These are phyloP conservation scores for Miscanthus lutarioriparius DNA, from an alignment of 176 grass and related monocot genomes.

Conservation along the genomic window DNA sequence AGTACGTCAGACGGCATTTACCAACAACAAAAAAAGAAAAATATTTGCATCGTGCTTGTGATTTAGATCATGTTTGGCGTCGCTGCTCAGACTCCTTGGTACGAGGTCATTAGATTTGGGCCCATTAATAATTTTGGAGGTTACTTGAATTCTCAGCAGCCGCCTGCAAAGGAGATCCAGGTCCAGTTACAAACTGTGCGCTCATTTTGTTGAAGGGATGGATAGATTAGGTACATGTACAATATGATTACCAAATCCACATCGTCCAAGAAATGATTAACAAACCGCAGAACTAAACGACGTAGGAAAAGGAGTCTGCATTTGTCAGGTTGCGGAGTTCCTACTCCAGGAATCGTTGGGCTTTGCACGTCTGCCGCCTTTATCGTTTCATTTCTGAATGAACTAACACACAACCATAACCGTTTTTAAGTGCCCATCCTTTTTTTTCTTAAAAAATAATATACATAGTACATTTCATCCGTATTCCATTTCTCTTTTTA, in stretches of 20 bases:
- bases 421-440: background rate
- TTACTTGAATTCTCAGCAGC: background rate
- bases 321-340: slow-evolving; percentile 12
- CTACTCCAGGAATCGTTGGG: background rate
- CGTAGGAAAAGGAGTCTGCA: background rate
- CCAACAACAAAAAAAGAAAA: background rate
- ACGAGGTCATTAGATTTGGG: background rate
- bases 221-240: background rate
- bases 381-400: background rate
- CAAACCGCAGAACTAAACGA: background rate
- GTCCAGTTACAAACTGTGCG: background rate
- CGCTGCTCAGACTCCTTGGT: background rate
- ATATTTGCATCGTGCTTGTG: background rate
- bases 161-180: background rate
- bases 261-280: background rate
- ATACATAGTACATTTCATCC: too few relatives aligned
- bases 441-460: background rate
- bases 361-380: background rate
- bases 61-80: background rate
- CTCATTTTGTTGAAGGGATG: background rate
- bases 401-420: background rate
- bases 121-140: background rate
- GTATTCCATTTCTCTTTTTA: background rate
- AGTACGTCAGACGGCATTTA: background rate
- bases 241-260: background rate